A percentile compares a stretch with the other conserved stretches of the same genome.
Evolutionary conservation across 805 yeast genomes (phyloP).

Genomic region (Wickerhamiella musiphila): DNA sequence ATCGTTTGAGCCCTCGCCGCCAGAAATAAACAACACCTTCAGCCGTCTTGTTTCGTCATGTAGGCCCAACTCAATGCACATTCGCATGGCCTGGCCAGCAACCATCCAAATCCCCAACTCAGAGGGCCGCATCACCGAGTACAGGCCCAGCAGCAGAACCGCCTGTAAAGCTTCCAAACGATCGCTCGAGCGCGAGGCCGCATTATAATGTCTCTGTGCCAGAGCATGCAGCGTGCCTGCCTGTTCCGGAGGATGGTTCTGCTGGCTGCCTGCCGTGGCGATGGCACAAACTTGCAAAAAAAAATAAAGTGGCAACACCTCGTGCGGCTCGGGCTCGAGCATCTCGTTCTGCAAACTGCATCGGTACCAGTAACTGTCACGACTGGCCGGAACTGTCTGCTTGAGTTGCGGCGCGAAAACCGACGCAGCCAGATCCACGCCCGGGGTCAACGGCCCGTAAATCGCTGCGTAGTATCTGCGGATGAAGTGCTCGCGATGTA

Average conservation of each 20-base stretch:
- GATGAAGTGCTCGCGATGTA: constrained; percentile 68
- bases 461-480: constrained; percentile 54
- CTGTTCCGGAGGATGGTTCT: constrained; percentile 45
- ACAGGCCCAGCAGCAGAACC: constrained; percentile 45
- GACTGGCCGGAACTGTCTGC: constrained; percentile 1
- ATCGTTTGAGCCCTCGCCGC: constrained; percentile 19
- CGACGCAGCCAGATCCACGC: constrained; percentile 30
- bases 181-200: constrained; percentile 28
- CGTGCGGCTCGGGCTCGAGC: no score
- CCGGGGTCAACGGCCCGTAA: constrained; percentile 47
- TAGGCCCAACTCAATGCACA: constrained; percentile 70
- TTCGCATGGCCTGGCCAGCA: constrained; percentile 59
- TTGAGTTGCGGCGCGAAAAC: background rate
- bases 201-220: constrained; percentile 34
- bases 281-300: constrained; percentile 66
- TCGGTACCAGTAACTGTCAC: constrained; percentile 7
- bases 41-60: constrained; percentile 40
- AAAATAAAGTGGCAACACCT: constrained; percentile 31
- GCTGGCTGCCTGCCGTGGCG: constrained; percentile 55
- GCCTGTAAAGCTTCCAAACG: constrained; percentile 61
- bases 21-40: constrained; percentile 11
- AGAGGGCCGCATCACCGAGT: constrained; percentile 75
- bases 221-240: constrained; percentile 51
- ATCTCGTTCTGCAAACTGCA: background rate
- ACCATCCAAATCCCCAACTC: constrained; percentile 89